Evolutionary conservation across 495 filamentous ascomycete genomes (phyloP), one percentile per base, ranked within the genome.

Genomic region (Trichoderma virens): DNA sequence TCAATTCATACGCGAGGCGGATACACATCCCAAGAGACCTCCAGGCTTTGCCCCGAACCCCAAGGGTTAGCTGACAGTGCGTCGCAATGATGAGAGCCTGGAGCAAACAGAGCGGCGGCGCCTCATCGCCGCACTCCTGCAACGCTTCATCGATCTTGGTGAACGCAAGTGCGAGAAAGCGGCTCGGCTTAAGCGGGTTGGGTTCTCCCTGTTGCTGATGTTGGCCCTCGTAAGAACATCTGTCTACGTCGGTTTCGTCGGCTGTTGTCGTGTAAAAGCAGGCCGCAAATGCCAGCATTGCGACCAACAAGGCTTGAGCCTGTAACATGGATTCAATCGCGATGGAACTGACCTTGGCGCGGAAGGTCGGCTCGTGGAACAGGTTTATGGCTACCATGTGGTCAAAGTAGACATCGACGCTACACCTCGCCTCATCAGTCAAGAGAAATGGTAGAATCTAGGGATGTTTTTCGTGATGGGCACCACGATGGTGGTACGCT

Each of bases 341-440:
- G 61, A 73, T 72, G 23, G 65, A 16, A 28, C 63, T 30, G 23
- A 75, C 60, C 62, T 75, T 75, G 11, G 59, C 27, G 20, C 64
- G 62, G 65, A 75, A 71, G 45, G 64, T 59, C 9, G 68, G 67
- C 8, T 67, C 65, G 3, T 64, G 69, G 38, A 75, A 73, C 6
- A 75, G 64, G 6, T 64, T 64, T 59, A 73, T 68, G 3, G 73
- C n/a, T 1, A 67, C 69, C 67, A 75, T 72, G 43, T 72, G 71
- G 25, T 51, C 45, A 63, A 74, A 74, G 64, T 73, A 74, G 4
- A 62, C 56, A 18, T 67, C 61, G 54, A 74, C 69, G 28, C 71
- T 73, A 62, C 28, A 35, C 63, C 38, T 14, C 39, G 14, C 9
- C 2, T 3, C n/a, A 62, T 47, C n/a, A 39, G 14, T 28, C 23